These are phyloP conservation scores for Fusarium lateritium DNA, from an alignment of 2,329 filamentous ascomycete genomes.

Conservation along the genomic window DNA sequence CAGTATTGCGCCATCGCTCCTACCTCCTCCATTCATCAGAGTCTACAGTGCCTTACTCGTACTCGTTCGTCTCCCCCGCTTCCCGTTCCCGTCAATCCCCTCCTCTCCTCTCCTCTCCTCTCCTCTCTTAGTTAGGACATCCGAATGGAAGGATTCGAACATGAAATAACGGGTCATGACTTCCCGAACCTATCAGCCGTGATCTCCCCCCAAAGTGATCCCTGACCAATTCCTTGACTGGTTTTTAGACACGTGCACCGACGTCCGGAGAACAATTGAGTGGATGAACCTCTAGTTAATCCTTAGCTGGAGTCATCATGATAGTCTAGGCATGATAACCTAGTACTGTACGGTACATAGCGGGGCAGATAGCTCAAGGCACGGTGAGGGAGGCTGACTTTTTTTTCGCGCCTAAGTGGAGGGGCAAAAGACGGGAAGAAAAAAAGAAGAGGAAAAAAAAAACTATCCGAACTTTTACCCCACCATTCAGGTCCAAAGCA, in stretches of 20 bases:
- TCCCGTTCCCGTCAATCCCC: conserved; percentile 14
- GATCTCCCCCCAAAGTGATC: conserved; percentile 19
- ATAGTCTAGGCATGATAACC: conserved; percentile 34
- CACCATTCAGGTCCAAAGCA: conserved; percentile 33
- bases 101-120: conserved; percentile 19
- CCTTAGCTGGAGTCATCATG: conserved; percentile 27
- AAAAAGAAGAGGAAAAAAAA: conserved; percentile 13
- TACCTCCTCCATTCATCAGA: conserved; percentile 25
- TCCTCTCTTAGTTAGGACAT: conserved; percentile 28
- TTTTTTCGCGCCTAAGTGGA: conserved; percentile 5
- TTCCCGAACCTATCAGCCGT: conserved; percentile 44
- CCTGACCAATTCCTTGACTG: conserved; percentile 50
- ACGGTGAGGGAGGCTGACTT: conserved; percentile 2
- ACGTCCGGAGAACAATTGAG: conserved; percentile 35
- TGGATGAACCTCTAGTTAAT: conserved; percentile 1
- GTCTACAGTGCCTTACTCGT: conserved; percentile 26
- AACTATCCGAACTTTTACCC: conserved; percentile 39
- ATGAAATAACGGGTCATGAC: conserved; percentile 21
- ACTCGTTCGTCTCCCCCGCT: conserved; percentile 31
- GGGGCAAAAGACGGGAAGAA: conserved; percentile 15
- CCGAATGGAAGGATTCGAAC: conserved; percentile 8
- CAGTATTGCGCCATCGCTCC: conserved; percentile 49
- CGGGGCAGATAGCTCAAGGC: conserved; percentile 29
- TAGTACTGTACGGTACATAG: conserved; percentile 28
- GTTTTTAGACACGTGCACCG: conserved; percentile 48